Conservation (phyloP, 225 moss, liverwort and hornwort genomes). For the Asterella californica region DNA sequence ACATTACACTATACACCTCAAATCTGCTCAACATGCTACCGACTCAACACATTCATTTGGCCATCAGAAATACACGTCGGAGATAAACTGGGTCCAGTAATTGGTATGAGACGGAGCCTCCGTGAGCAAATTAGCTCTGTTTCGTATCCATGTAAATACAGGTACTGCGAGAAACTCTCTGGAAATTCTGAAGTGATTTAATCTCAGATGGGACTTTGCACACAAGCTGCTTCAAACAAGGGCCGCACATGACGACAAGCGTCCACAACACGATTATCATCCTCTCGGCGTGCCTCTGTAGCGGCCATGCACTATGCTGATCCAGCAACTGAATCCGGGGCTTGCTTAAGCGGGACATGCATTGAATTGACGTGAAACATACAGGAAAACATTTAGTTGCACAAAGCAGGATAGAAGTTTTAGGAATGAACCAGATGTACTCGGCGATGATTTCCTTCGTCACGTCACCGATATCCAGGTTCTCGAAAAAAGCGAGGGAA, state of each 20-base stretch:
- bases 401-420: not conserved
- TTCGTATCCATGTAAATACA: not conserved
- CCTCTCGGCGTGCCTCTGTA: not conserved
- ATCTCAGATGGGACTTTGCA: too few species aligned
- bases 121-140: not conserved
- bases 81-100: not conserved
- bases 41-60: not conserved
- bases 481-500: constrained; percentile 39
- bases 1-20: not conserved
- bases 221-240: too few species aligned
- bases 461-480: constrained; percentile 33
- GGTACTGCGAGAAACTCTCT: not conserved
- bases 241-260: not conserved
- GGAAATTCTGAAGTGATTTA: not conserved
- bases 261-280: not conserved
- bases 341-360: too few species aligned
- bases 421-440: constrained; percentile 35
- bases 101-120: not conserved
- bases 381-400: not conserved
- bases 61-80: not conserved
- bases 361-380: not conserved
- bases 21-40: not conserved
- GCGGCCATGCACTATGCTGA: not conserved
- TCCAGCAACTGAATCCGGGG: not conserved
- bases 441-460: constrained; percentile 43